These are phyloP conservation scores for Penicillium chermesinum DNA, from an alignment of 495 filamentous ascomycete species.

Conservation along the genomic window DNA sequence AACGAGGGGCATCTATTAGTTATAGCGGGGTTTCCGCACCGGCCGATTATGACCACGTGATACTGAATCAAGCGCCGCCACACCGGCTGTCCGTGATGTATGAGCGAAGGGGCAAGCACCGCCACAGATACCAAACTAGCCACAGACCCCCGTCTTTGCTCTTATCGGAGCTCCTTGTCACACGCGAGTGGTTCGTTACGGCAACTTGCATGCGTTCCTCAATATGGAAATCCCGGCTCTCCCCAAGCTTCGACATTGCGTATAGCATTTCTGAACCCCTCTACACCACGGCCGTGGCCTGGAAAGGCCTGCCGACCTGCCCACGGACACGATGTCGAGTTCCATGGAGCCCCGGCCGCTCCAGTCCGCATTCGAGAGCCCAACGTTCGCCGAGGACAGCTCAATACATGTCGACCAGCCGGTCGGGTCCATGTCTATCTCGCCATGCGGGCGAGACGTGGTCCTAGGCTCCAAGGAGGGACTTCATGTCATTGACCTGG, in stretches of 20 bases:
- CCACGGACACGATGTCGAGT: slow-evolving; percentile 34
- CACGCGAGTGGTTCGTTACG: slow-evolving; percentile 2
- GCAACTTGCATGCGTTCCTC: neutral
- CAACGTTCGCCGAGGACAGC: slow-evolving; percentile 80
- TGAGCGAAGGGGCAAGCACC: too few species aligned
- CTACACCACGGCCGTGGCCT: slow-evolving; percentile 5
- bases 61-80: slow-evolving; percentile 1
- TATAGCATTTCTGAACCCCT: slow-evolving; percentile 3
- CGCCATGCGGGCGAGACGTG: slow-evolving; percentile 86
- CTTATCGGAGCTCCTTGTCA: slow-evolving; percentile 13
- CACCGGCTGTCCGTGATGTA: too few species aligned
- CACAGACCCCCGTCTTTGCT: slow-evolving; percentile 12
- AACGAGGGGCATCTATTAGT: slow-evolving; percentile 30
- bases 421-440: slow-evolving; percentile 76
- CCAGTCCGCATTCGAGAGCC: slow-evolving; percentile 71
- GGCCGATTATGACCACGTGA: slow-evolving; percentile 20
- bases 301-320: slow-evolving; percentile 8
- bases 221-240: slow-evolving; percentile 1
- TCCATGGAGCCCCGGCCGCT: slow-evolving; percentile 39
- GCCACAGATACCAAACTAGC: slow-evolving; percentile 6
- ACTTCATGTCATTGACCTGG: slow-evolving; percentile 88
- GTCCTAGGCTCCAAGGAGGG: slow-evolving; percentile 83
- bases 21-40: slow-evolving; percentile 14
- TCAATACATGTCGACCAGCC: slow-evolving; percentile 78
- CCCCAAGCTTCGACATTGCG: neutral